phyloP scores from a whole-genome alignment of 2,329 filamentous ascomycete species.

The Aspergillus sojae region DNA sequence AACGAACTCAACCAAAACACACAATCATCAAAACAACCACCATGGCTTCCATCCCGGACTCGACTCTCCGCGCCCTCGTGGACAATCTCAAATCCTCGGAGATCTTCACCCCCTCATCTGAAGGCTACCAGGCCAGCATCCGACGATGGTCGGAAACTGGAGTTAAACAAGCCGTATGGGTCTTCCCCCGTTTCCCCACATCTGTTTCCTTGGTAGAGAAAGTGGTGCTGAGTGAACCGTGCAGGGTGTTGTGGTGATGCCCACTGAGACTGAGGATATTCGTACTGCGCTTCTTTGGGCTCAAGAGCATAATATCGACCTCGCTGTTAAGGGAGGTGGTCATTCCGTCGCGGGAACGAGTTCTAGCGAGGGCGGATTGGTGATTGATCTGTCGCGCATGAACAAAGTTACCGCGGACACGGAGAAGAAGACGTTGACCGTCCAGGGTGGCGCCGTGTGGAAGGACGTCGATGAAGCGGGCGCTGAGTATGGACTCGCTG shows the following conservation, averaged over 20 bases:
- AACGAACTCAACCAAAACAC: background rate
- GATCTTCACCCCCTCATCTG: conserved; percentile 25
- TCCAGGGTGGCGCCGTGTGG: conserved; percentile 59
- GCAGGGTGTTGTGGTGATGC: conserved; percentile 51
- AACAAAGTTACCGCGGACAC: conserved; percentile 53
- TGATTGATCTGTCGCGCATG: conserved; percentile 61
- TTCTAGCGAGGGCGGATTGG: conserved; percentile 57
- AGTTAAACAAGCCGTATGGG: conserved; percentile 30
- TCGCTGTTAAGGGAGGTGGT: conserved; percentile 35
- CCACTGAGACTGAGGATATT: conserved; percentile 45
- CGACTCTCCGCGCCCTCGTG: conserved; percentile 13
- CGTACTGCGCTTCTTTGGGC: conserved; percentile 51
- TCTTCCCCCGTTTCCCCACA: background rate
- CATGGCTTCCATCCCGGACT: conserved; percentile 11
- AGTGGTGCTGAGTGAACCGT: background rate
- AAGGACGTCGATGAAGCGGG: conserved; percentile 58
- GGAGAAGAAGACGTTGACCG: conserved; percentile 49
- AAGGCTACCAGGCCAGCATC: conserved; percentile 26
- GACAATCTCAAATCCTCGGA: conserved; percentile 14
- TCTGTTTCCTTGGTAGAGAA: background rate
- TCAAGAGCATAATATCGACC: conserved; percentile 31
- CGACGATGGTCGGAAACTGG: conserved; percentile 37
- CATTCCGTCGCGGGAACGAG: conserved; percentile 58
- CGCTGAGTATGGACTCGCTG: conserved; percentile 57
- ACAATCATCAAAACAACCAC: background rate